Base-by-base conservation (phyloP, 495 filamentous ascomycete genomes). In the Chaetomium tenue region DNA sequence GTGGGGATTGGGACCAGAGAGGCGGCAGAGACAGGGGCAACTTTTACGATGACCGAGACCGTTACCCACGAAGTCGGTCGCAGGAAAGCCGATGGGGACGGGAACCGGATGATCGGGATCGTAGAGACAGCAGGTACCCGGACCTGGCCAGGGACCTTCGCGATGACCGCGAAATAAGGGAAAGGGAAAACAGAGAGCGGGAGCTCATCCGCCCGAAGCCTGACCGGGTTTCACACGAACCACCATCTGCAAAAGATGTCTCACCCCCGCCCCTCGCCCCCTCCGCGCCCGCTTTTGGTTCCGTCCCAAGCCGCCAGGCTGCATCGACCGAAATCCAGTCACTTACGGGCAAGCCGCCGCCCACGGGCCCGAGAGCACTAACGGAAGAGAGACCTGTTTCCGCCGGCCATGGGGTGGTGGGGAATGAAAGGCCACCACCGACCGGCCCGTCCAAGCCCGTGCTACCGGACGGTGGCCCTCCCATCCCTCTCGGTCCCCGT, bases 281-380 rank as follows among this genome's bases (percentile, higher is more conserved):
- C 15, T 87, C 90, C 39, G 91, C 93, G 3, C 91, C 91, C 20
- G 88, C 90, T 2, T 93, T 95, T 79, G 90, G 90, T 13, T 89
- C 88, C 9, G 79, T 79, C 2, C 83, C 83, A 5, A 78, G 76
- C 42, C 75, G 79, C 40, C 69, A 79, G 37, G 58, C 75, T 6
- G 76, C 77, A 25, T 60, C 76, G 15, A 68, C 76, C 12, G 73
- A 77, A 48, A 70, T 81, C 55, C 67, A 61, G 54, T 75, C 75
- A n/a, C 66, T 71, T 18, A 79, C 76, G 25, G 76, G 79, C 40
- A 82, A 81, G 61, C 69, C 75, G 5, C 79, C 79, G 0, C 83
- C 83, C 16, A 84, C 82, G 7, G 83, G 79, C 5, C 82, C 82
- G 6, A 78, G 82, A 62, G 80, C 78, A 15, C 66, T 81, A 13